Conservation (phyloP, 2,329 filamentous ascomycete genomes). For the Fusarium buxicola region DNA sequence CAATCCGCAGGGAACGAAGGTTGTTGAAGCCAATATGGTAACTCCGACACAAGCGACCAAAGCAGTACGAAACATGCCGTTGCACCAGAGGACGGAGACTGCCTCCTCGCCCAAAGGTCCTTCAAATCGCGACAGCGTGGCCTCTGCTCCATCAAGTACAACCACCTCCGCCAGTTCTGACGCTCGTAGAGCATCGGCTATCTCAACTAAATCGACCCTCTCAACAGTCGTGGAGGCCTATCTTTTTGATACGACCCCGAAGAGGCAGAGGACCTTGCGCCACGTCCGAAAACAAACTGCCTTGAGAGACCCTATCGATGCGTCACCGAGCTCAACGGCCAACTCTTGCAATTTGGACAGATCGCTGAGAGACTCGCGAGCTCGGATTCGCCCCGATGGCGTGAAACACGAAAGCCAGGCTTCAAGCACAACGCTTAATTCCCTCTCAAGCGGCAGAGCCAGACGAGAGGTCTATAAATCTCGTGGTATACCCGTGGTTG, state of each 20-base stretch:
- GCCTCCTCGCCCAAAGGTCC: slow-evolving; percentile 35
- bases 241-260: slow-evolving; percentile 61
- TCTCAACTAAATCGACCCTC: slow-evolving; percentile 65
- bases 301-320: slow-evolving; percentile 58
- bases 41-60: slow-evolving; percentile 65
- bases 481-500: slow-evolving; percentile 71
- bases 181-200: slow-evolving; percentile 62
- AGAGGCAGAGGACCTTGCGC: slow-evolving; percentile 66
- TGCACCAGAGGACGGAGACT: slow-evolving; percentile 55
- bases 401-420: slow-evolving; percentile 59
- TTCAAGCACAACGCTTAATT: slow-evolving; percentile 62
- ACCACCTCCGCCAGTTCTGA: slow-evolving; percentile 58
- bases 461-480: slow-evolving; percentile 69
- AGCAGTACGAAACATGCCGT: slow-evolving; percentile 60
- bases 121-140: slow-evolving; percentile 40
- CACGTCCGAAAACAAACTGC: slow-evolving; percentile 69
- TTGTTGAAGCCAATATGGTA: slow-evolving; percentile 61
- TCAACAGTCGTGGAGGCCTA: slow-evolving; percentile 70
- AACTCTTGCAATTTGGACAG: slow-evolving; percentile 26
- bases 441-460: slow-evolving; percentile 64
- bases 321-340: slow-evolving; percentile 19
- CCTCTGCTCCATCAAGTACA: slow-evolving; percentile 51
- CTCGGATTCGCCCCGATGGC: slow-evolving; percentile 44
- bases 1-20: slow-evolving; percentile 51
- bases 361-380: slow-evolving; percentile 45